Evolutionary conservation across 768 basidiomycete genomes (phyloP).

Genomic region (Boletellus emodensis): DNA sequence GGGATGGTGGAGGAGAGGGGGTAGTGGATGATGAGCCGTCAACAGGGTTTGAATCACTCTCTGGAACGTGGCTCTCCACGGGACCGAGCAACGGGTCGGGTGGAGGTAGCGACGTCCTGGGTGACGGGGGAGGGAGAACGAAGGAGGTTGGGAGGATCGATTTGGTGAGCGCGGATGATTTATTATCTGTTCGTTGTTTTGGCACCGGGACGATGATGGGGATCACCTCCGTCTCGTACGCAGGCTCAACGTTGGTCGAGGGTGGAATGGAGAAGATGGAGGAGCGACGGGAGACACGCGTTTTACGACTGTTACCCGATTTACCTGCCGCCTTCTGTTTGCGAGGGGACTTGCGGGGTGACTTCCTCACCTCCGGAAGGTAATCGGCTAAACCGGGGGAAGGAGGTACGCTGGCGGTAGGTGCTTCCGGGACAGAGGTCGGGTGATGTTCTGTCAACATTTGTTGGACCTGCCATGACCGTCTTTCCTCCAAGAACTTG

Average conservation of each 20-base stretch:
- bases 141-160: constrained; percentile 67
- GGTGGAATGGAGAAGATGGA: constrained; percentile 36
- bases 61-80: constrained; percentile 18
- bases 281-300: constrained; percentile 44
- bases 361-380: constrained; percentile 35
- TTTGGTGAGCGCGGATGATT: constrained; percentile 28
- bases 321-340: constrained; percentile 47
- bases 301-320: constrained; percentile 42
- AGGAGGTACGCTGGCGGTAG: constrained; percentile 14
- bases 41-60: not conserved
- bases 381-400: constrained; percentile 22
- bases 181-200: constrained; percentile 22
- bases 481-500: constrained; percentile 62
- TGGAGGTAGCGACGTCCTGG: constrained; percentile 54
- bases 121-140: constrained; percentile 75
- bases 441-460: constrained; percentile 58
- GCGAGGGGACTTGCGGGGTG: constrained; percentile 42
- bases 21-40: not conserved
- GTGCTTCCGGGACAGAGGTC: constrained; percentile 26
- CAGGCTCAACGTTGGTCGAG: constrained; percentile 36
- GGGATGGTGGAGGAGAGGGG: not conserved
- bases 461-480: constrained; percentile 64
- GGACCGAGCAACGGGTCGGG: constrained; percentile 36
- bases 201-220: constrained; percentile 27
- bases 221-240: constrained; percentile 54